phyloP scores from a whole-genome alignment of 306 rosid genomes.

The Glycine tomentella region DNA sequence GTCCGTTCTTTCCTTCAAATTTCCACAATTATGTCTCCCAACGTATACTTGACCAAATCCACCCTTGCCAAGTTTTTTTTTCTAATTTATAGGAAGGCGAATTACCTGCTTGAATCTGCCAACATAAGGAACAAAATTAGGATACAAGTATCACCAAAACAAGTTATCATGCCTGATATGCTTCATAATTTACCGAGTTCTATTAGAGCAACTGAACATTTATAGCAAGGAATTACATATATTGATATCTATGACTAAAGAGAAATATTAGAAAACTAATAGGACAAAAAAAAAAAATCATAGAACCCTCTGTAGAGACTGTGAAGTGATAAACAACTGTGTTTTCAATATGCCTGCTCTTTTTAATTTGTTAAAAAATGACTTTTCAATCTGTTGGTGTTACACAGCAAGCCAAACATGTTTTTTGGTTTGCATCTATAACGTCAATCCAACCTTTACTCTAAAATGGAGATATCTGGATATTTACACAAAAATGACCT shows the following conservation, averaged over 20 bases:
- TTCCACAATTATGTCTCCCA: conserved; percentile 72
- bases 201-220: not conserved
- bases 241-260: too few relatives aligned
- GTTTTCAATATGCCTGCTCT: not conserved
- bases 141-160: conserved; percentile 13
- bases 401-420: conserved; percentile 2
- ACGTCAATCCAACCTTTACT: too few relatives aligned
- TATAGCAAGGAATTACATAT: too few relatives aligned
- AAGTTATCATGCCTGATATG: not conserved
- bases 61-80: conserved; percentile 91
- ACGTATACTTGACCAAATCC: conserved; percentile 98
- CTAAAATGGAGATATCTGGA: not conserved
- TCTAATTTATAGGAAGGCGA: conserved; percentile 86
- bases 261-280: not conserved
- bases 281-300: not conserved
- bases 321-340: not conserved
- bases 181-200: not conserved
- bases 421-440: conserved; percentile 18
- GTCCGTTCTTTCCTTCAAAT: conserved; percentile 71
- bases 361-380: not conserved
- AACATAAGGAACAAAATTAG: conserved; percentile 22
- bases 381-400: not conserved
- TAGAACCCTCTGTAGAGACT: not conserved
- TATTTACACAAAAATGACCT: too few relatives aligned
- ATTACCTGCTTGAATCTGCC: conserved; percentile 87